Evolutionary conservation across 352 stramenopile species (phyloP).

Genomic region (Pythium folliculosum): DNA sequence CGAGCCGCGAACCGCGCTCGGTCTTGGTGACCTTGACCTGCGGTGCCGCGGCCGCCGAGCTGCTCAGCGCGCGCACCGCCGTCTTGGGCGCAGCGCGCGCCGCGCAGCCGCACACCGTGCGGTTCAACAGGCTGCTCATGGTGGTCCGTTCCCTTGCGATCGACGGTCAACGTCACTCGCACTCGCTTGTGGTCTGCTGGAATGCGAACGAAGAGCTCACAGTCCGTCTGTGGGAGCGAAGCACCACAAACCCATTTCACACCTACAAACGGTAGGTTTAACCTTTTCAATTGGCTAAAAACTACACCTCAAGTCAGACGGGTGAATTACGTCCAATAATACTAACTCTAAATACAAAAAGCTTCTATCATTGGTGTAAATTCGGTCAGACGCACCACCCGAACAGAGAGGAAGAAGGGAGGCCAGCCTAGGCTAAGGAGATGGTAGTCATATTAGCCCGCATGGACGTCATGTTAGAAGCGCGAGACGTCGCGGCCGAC

Average conservation of each 20-base stretch:
- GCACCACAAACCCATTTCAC: slow-evolving; percentile 24
- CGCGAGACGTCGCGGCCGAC: slow-evolving; percentile 95
- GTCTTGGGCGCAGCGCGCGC: slow-evolving; percentile 1
- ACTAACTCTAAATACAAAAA: background rate
- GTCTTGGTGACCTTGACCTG: slow-evolving; percentile 69
- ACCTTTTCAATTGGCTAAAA: slow-evolving; percentile 21
- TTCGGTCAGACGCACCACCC: slow-evolving; percentile 5
- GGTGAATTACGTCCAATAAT: slow-evolving; percentile 1
- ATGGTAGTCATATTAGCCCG: background rate
- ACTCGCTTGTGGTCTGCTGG: background rate
- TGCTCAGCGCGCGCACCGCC: slow-evolving; percentile 27
- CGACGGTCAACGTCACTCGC: slow-evolving; percentile 28
- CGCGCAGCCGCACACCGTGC: slow-evolving; percentile 11
- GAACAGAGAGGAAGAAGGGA: slow-evolving; percentile 2
- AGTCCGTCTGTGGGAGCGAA: slow-evolving; percentile 8
- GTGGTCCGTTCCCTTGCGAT: slow-evolving; percentile 2
- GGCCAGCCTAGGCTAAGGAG: background rate
- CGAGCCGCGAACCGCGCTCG: slow-evolving; percentile 61
- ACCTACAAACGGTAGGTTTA: slow-evolving; percentile 15
- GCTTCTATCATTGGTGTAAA: slow-evolving; percentile 17
- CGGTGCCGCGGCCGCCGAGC: slow-evolving; percentile 34
- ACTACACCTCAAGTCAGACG: background rate
- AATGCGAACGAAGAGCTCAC: slow-evolving; percentile 15
- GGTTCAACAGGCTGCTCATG: slow-evolving; percentile 21
- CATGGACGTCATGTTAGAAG: slow-evolving; percentile 56